Evolutionary conservation across 2,329 filamentous ascomycete species (phyloP), one percentile per base, ranked within the genome.

Genomic region (Pseudocercospora vitis): DNA sequence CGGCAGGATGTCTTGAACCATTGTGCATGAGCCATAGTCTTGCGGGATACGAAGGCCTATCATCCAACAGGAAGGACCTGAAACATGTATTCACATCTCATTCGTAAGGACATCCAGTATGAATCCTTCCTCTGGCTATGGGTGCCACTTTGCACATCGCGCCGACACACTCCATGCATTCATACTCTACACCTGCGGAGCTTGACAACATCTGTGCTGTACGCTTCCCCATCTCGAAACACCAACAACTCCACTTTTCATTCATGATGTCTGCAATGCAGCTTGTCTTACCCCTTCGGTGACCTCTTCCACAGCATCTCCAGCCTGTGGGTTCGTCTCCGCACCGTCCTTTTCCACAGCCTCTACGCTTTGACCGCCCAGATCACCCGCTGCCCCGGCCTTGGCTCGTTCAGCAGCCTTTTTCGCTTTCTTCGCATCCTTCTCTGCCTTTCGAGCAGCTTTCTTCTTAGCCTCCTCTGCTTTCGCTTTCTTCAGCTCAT

Each of bases 281-380:
- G 74, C 73, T 60, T 77, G 74, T 65, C 72, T 71, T 4, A 76
- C 70, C 2, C 75, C 75, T 47, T 74, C 71, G 0, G 68, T 68
- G 3, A 78, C 72, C 57, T 76, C 75, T 49, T 76, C 73, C 7
- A 74, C 67, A 0, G 69, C 75, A 24, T 71, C 72, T 44, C 71
- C 69, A 35, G 65, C 65, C 26, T 63, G 64, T 5, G 68, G 66
- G 29, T 71, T 68, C 14, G 52, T 50, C 35, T 72, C 67, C 47
- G 70, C 69, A 3, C 86, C 86, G 51, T 86, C 80, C 71, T 87
- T 88, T 80, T 92, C 88, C 50, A 85, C 86, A 47, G 83, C 81
- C 77, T 91, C 88, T 44, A 96, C 82, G 52, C 88, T 85, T 77
- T 92, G 91, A n/a, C 59, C 39, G 9, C 26, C 60, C 11, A 50